Evolutionary conservation across 192 early-diverging fungal genomes (phyloP).

Genomic region (Podila epicladia): DNA sequence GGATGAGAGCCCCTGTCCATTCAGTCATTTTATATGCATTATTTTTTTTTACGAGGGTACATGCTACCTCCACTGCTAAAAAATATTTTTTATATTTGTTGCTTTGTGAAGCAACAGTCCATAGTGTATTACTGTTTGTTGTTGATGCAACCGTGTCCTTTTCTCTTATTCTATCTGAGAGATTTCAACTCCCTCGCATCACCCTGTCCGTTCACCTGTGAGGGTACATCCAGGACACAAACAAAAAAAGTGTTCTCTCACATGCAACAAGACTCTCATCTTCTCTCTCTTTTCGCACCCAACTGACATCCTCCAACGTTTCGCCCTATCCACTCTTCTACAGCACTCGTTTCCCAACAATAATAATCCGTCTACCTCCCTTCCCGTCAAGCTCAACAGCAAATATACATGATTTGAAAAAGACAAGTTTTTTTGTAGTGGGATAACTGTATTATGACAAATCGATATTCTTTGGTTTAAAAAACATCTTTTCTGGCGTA

Average conservation of each 20-base stretch:
- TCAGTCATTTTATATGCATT: too few species aligned
- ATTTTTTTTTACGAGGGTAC: too few species aligned
- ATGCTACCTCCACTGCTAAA: too few species aligned
- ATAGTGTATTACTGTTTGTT: conserved; percentile 10
- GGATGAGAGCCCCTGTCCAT: too few species aligned
- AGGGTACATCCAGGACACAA: neutral
- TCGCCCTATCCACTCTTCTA: too few species aligned
- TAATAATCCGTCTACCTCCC: neutral
- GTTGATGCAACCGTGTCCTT: conserved; percentile 9
- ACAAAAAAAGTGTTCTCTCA: neutral
- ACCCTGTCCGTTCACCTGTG: neutral
- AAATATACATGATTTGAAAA: neutral
- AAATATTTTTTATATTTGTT: too few species aligned
- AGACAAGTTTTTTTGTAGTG: conserved; percentile 9
- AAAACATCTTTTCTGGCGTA: neutral
- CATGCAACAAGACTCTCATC: neutral
- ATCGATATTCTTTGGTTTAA: neutral
- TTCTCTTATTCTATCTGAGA: too few species aligned
- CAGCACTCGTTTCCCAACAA: too few species aligned
- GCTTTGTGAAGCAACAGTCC: neutral
- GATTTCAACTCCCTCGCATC: too few species aligned
- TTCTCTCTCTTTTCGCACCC: neutral
- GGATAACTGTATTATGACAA: neutral
- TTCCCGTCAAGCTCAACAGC: neutral
- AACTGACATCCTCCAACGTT: neutral